These are phyloP conservation scores for Yarrowia osloensis DNA, from an alignment of 805 yeast genomes.

Conservation along the genomic window DNA sequence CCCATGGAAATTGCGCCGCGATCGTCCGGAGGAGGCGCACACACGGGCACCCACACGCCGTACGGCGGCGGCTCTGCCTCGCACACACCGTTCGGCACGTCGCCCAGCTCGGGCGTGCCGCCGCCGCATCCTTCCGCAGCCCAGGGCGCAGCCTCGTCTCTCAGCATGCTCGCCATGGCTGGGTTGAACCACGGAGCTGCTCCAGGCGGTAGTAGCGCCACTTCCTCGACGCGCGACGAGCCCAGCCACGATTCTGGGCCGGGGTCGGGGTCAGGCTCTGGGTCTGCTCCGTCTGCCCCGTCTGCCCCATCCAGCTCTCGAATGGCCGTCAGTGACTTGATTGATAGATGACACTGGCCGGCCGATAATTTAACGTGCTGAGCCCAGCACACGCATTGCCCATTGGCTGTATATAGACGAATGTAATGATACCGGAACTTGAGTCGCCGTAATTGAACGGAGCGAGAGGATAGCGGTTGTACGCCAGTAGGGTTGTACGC, in stretches of 20 bases:
- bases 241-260: neutral
- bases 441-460: neutral
- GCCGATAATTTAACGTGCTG: conserved; percentile 19
- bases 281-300: neutral
- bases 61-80: conserved; percentile 20
- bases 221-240: conserved; percentile 16
- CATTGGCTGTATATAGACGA: conserved; percentile 30
- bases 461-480: neutral
- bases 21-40: conserved; percentile 26
- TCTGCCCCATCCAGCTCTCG: neutral
- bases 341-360: conserved; percentile 21
- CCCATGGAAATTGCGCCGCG: conserved; percentile 35
- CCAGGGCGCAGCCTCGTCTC: conserved; percentile 6
- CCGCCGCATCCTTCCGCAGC: neutral
- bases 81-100: conserved; percentile 27
- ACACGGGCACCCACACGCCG: conserved; percentile 24
- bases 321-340: conserved; percentile 26
- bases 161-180: conserved; percentile 26
- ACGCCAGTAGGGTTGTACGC: no score
- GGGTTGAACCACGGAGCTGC: conserved; percentile 14
- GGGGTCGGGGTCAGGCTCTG: neutral
- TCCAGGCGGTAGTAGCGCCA: neutral
- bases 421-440: conserved; percentile 23
- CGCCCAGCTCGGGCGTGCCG: conserved; percentile 19
- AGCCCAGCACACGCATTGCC: conserved; percentile 14